A percentile compares a stretch with the other conserved stretches of the same genome.
Evolutionary conservation across 345 rosid species (phyloP).

Genomic region (Brassica cretica): DNA sequence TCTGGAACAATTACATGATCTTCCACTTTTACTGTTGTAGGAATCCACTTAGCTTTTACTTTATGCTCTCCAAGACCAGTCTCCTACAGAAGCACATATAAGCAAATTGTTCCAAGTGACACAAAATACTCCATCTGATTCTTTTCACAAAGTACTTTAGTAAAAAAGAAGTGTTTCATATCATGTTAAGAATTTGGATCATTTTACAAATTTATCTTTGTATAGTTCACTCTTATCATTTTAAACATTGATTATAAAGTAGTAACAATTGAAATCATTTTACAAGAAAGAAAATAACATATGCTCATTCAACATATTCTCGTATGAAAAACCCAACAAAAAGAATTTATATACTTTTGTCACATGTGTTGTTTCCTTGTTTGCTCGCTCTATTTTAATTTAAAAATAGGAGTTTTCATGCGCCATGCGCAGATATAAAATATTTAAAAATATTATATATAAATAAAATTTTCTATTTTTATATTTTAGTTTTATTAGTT

Average conservation of each 20-base stretch:
- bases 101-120: not conserved
- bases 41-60: constrained; percentile 4
- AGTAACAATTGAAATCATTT: not conserved
- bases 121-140: not conserved
- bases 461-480: no score
- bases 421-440: no score
- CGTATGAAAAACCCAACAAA: not conserved
- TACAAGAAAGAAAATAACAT: not conserved
- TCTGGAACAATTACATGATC: constrained; percentile 3
- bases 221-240: not conserved
- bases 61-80: not conserved
- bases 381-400: no score
- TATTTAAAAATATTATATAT: no score
- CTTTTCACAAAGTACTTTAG: not conserved
- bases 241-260: not conserved
- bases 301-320: not conserved
- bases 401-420: no score
- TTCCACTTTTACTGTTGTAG: not conserved
- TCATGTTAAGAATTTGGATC: not conserved
- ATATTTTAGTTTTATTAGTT: no score
- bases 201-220: not conserved
- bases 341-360: no score
- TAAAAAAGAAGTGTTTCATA: not conserved
- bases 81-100: not conserved
- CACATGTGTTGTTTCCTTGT: no score